Percentiles rank a stretch among this genome's conserved stretches.
phyloP scores from a whole-genome alignment of 768 basidiomycete genomes.

The Suillus tomentosus region DNA sequence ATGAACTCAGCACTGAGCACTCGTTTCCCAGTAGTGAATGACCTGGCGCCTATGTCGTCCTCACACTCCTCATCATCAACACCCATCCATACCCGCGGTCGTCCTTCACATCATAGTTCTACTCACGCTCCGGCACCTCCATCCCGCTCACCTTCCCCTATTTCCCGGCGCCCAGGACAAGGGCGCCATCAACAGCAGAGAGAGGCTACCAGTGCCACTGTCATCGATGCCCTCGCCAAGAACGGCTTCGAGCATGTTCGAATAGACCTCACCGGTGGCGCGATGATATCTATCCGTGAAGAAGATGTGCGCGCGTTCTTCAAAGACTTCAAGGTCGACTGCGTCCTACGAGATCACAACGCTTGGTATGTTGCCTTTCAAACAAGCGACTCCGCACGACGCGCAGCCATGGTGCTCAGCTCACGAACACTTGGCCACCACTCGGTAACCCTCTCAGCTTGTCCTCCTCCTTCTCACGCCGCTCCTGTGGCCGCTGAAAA shows the following conservation, averaged over 20 bases:
- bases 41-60: constrained; percentile 18
- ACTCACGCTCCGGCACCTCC: constrained; percentile 23
- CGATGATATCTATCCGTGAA: constrained; percentile 55
- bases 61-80: constrained; percentile 38
- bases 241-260: constrained; percentile 71
- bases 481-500: constrained; percentile 38
- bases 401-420: constrained; percentile 67
- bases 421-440: constrained; percentile 59
- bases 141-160: constrained; percentile 44
- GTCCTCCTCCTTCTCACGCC: constrained; percentile 37
- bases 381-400: constrained; percentile 59
- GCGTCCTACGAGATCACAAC: constrained; percentile 67
- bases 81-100: constrained; percentile 32
- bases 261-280: constrained; percentile 49
- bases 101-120: constrained; percentile 25
- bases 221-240: constrained; percentile 48
- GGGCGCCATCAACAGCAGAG: constrained; percentile 26
- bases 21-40: constrained; percentile 26
- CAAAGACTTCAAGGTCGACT: constrained; percentile 68
- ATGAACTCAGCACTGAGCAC: constrained; percentile 25
- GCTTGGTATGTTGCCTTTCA: constrained; percentile 86
- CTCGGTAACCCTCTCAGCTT: constrained; percentile 55
- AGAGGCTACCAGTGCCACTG: constrained; percentile 22
- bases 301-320: constrained; percentile 72
- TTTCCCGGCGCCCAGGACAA: constrained; percentile 41